These are phyloP conservation scores for Reutealis trisperma DNA, from an alignment of 345 rosid species.

Conservation along the genomic window DNA sequence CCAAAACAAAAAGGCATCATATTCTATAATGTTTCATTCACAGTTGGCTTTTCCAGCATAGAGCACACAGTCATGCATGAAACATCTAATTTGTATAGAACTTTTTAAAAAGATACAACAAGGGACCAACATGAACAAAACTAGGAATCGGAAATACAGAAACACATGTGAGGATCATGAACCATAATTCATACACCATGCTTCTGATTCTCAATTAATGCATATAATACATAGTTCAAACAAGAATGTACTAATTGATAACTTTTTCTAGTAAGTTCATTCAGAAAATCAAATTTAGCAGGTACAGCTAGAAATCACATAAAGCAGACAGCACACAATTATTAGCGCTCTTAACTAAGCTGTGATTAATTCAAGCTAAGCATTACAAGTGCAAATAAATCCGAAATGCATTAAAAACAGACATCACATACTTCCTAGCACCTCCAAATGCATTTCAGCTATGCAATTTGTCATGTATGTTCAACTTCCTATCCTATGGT, in stretches of 20 bases:
- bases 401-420: background rate
- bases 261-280: too few relatives aligned
- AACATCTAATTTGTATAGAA: background rate
- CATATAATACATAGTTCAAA: too few relatives aligned
- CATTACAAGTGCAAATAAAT: background rate
- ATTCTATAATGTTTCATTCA: background rate
- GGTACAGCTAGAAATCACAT: background rate
- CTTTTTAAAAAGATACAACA: background rate
- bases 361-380: background rate
- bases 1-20: constrained; percentile 4
- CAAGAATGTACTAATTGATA: too few relatives aligned
- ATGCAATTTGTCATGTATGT: background rate
- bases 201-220: background rate
- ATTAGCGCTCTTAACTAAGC: background rate
- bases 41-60: background rate
- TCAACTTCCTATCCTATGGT: background rate
- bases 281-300: too few relatives aligned
- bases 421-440: background rate
- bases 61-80: background rate
- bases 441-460: background rate
- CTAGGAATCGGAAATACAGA: background rate
- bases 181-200: background rate
- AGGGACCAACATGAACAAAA: constrained; percentile 7
- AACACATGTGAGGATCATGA: background rate
- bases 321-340: background rate